Base-by-base conservation (phyloP, 108 stramenopile genomes). In the Cyclotella cryptica region DNA sequence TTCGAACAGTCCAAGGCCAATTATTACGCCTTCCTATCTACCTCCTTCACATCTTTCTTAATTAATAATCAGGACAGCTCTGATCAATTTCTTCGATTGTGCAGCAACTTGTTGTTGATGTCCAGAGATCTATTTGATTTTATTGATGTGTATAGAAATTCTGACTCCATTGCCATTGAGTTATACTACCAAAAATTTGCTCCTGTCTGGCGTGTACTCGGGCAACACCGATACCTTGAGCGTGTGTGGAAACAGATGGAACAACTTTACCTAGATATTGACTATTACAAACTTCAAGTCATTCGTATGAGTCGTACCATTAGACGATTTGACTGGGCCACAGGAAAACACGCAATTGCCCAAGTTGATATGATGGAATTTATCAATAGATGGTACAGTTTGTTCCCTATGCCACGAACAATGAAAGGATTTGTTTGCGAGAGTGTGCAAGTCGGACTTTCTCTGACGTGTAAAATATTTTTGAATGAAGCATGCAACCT, bases 311-410 rank as follows among this genome's bases (percentile, higher is more conserved):
- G 52, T 70, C 54, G 69, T 7, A 41, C 15, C 29, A 53, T 70
- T 6, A 18, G 69, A 9, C 49, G 54, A 4, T 57, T 55, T 41
- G 40, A 53, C 24, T 4, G 69, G 26, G n/a, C 6, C 19, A 70
- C 69, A n/a, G 35, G 19, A 11, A 70, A 70, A 39, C 11, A 24
- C 6, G 30, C 69, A 0, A 28, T 57, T 9, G 69, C 69, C 0
- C 69, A 70, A 42, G 69, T 57, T 55, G 69, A 69, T 10, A 51
- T 35, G 24, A 29, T 69, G 53, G 68, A 69, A 35, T 29, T 51
- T 28, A 51, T 45, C 47, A 69, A 69, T 28, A 18, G 29, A 1
- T 49, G 30, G 44, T 52, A 52, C 52, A 26, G 47, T 6, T 26
- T 69, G 67, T 52, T 35, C 29, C 49, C 46, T 18, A 52, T 45